Percentiles rank a stretch among this genome's conserved stretches.
These are phyloP conservation scores for Chlorella ohadii DNA, from an alignment of 139 green algal genomes.

Conservation along the genomic window DNA sequence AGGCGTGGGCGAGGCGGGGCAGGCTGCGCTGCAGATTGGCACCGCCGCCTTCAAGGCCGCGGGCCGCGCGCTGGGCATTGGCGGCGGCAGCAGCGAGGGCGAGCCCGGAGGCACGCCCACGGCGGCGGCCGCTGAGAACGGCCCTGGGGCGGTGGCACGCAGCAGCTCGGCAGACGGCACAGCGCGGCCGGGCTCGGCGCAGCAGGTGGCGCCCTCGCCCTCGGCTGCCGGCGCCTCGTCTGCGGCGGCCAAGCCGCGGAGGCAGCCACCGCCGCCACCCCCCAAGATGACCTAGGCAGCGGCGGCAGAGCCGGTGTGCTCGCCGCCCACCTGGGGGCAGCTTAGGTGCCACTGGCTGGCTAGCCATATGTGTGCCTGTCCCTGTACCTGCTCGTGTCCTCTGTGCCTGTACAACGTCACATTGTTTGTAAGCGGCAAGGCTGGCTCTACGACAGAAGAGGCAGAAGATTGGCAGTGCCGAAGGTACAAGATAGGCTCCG, in stretches of 20 bases:
- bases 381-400: neutral
- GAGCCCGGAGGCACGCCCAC: neutral
- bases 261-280: slow-evolving; percentile 26
- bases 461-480: too few relatives aligned
- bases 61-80: neutral
- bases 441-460: too few relatives aligned
- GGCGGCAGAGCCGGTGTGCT: too few relatives aligned
- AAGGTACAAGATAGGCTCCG: too few relatives aligned
- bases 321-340: too few relatives aligned
- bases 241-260: slow-evolving; percentile 5
- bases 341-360: neutral
- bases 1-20: neutral
- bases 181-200: neutral
- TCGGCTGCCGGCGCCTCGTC: neutral
- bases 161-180: neutral
- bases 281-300: slow-evolving; percentile 16
- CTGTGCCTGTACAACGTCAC: neutral
- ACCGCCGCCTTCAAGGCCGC: neutral
- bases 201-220: slow-evolving; percentile 13
- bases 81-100: slow-evolving; percentile 9
- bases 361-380: neutral
- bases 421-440: too few relatives aligned
- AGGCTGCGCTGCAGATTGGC: neutral
- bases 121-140: neutral
- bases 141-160: neutral